Evolutionary conservation across 2,329 filamentous ascomycete species (phyloP), one percentile per base, ranked within the genome.

Genomic region (Colletotrichum caudatum): DNA sequence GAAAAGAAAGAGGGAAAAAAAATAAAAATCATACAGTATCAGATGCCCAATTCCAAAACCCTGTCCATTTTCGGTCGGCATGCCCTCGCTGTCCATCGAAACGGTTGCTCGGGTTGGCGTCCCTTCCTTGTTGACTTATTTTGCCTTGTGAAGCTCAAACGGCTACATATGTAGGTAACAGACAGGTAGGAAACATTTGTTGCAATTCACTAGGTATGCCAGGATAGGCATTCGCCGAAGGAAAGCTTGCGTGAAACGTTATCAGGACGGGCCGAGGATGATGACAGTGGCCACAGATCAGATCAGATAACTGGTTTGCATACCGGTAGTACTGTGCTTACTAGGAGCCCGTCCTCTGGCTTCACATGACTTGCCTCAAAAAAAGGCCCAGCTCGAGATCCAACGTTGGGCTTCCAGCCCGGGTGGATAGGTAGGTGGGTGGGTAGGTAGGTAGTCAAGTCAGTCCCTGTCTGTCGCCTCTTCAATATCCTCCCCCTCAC

Each of bases 391-490:
- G 29, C 29, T 26, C 16, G 18, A 11, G 37, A 33, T 46, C 5
- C 37, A 20, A 46, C 23, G 44, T 33, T 20, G 29, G 33, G 29
- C 44, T 37, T 51, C 44, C 59, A 29, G 59, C n/a, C 18, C 35
- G 20, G 59, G 44, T 50, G 3, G 26, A n/a, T n/a, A n/a, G n/a
- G n/a, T n/a, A n/a, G n/a, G n/a, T n/a, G n/a, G n/a, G n/a, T n/a
- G n/a, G n/a, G n/a, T n/a, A n/a, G 26, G 26, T 29, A 29, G 29
- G 29, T 29, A 4, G 29, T 29, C 29, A 29, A 29, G 29, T 29
- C 29, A 26, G 20, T 50, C 29, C 29, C 29, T 29, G 29, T 29
- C 48, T 64, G 18, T 71, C 60, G 65, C 65, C 69, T 64, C 65
- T 50, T 37, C 61, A 51, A 14, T 51, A 23, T 23, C 51, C 41